These are phyloP conservation scores for Penicillium polonicum DNA, from an alignment of 2,329 filamentous ascomycete genomes.

Conservation along the genomic window DNA sequence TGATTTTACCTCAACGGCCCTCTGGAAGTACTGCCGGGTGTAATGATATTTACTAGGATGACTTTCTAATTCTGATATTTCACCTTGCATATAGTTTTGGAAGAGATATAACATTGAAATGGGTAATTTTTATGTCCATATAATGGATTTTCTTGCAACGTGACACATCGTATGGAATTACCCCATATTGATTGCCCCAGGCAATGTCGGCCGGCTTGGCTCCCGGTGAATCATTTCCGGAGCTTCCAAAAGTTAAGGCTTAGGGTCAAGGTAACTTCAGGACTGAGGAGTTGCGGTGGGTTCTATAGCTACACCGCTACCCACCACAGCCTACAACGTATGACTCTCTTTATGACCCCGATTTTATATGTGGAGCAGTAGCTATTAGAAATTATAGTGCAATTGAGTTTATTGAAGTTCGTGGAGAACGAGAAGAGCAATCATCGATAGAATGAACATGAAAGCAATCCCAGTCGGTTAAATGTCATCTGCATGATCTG, in stretches of 20 bases:
- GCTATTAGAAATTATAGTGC: not conserved
- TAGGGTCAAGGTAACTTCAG: not conserved
- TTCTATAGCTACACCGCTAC: not conserved
- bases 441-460: not conserved
- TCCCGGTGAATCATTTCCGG: not conserved
- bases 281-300: not conserved
- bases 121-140: not conserved
- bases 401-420: not conserved
- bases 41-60: too few relatives aligned
- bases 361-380: not conserved
- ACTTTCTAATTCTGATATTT: too few relatives aligned
- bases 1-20: too few relatives aligned
- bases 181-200: not conserved
- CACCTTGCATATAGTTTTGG: not conserved
- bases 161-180: not conserved
- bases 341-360: not conserved
- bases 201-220: not conserved
- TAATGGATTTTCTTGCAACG: not conserved
- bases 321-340: not conserved
- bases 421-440: not conserved
- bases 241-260: not conserved
- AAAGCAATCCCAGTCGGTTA: not conserved
- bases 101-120: not conserved
- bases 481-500: not conserved
- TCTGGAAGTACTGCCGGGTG: not conserved